These are phyloP conservation scores for Przewalskia tangutica DNA, from an alignment of 257 asterid species.

Conservation along the genomic window DNA sequence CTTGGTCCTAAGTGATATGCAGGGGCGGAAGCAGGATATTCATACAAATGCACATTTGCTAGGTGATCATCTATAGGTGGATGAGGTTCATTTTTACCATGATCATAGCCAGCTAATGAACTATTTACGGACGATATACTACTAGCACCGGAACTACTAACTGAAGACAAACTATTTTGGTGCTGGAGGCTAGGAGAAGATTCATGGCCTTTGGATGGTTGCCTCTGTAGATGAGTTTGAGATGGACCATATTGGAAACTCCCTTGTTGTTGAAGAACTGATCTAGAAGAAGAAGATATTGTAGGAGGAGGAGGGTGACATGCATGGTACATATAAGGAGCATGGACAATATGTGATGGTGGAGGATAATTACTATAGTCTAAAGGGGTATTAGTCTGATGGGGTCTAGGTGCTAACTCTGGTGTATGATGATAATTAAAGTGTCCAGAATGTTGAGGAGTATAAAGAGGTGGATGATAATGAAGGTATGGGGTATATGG, in stretches of 20 bases:
- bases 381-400: conserved; percentile 5
- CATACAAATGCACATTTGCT: conserved; percentile 44
- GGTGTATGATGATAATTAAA: conserved; percentile 23
- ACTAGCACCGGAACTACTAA: conserved; percentile 2
- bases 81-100: conserved; percentile 22
- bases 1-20: conserved; percentile 53
- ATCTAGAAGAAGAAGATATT: conserved; percentile 18
- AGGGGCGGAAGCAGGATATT: conserved; percentile 30
- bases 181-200: conserved; percentile 21
- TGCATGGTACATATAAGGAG: conserved; percentile 37
- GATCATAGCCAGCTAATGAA: conserved; percentile 18
- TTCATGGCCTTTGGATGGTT: conserved; percentile 25
- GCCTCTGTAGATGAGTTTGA: conserved; percentile 26
- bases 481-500: conserved; percentile 46
- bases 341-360: conserved; percentile 27
- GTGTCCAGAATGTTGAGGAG: conserved; percentile 26
- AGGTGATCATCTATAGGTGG: conserved; percentile 60
- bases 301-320: conserved; percentile 27
- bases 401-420: conserved; percentile 4
- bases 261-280: conserved; percentile 23
- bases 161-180: conserved; percentile 27
- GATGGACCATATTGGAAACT: conserved; percentile 38
- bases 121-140: conserved; percentile 5
- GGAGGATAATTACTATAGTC: conserved; percentile 23
- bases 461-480: conserved; percentile 35